Evolutionary conservation across 129 eudicot genomes (phyloP), one percentile per base, ranked within the genome.

Genomic region (Logfia minima): DNA sequence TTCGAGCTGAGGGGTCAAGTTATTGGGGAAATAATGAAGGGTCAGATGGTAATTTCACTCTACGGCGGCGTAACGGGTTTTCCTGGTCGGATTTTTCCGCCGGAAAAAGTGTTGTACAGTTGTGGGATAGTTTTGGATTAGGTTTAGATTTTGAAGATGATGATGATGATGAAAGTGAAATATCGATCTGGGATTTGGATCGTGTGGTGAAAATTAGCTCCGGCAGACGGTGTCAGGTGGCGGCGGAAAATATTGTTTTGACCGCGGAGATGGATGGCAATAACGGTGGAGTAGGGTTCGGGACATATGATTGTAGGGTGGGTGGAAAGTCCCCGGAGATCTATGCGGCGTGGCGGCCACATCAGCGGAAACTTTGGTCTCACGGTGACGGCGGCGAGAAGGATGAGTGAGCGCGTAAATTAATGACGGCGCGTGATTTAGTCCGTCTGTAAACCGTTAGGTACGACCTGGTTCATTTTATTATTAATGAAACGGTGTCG

Each of bases 61-160:
- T 86, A 77, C 88, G 87, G 23, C 86, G 87, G 37, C 68, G 86
- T 10, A 81, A 82, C 8, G 23, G 83, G 67, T 86, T 86, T 14
- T 77, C 89, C 1, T 88, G 87, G 96, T 80, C 92, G 75, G 98
- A 92, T 16, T 88, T 93, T 51, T 26, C 91, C 0, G 82, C 85
- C 66, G 92, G 92, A 3, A 88, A 86, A 19, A 88, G 87, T 51
- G 98, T 93, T 24, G 98, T 93, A 3, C 88, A 87, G 88, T 72
- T 93, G 23, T 93, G 98, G 98, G 98, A 93, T 68, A 86, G 97
- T 58, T 78, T 93, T 17, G 90, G 91, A 0, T 85, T 92, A 75
- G 85, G 86, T 1, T 51, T 88, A 56, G 90, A 85, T 82, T 85
- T 86, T 24, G 92, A 88, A n/a, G 95, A 89, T 10, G 55, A 48